These are phyloP conservation scores for Meredithiella fracta DNA, from an alignment of 2,329 filamentous ascomycete species.

Conservation along the genomic window DNA sequence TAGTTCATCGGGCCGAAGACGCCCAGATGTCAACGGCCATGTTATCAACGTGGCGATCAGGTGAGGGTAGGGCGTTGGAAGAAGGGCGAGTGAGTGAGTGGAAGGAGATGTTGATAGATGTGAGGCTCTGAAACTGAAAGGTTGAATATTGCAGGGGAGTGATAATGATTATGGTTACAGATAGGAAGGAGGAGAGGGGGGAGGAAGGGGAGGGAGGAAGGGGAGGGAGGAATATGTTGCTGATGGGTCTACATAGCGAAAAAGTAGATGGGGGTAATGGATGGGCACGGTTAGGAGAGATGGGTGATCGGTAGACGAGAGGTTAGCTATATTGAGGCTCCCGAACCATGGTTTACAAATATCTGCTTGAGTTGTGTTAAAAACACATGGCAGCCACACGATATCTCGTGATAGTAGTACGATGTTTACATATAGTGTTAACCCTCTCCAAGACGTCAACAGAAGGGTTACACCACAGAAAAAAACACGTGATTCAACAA, in stretches of 20 bases:
- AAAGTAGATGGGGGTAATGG: no score
- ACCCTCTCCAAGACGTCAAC: not conserved
- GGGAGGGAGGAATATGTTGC: no score
- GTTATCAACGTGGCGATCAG: not conserved
- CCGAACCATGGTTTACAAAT: not conserved
- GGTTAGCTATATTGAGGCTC: not conserved
- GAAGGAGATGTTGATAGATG: not conserved
- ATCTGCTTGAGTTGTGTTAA: not conserved
- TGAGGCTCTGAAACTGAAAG: not conserved
- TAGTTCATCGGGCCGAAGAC: no score
- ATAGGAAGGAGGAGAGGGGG: no score
- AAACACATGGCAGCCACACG: not conserved
- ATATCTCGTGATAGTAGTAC: not conserved
- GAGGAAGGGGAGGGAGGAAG: no score
- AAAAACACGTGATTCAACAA: not conserved
- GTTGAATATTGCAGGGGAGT: not conserved
- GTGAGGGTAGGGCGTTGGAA: slow-evolving; percentile 1
- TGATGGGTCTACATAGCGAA: no score
- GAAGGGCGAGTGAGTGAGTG: not conserved
- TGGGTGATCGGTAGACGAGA: not conserved
- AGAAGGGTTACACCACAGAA: not conserved
- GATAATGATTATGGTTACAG: not conserved
- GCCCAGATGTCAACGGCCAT: no score
- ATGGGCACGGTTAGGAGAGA: no score
- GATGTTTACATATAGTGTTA: not conserved